Evolutionary conservation across 495 filamentous ascomycete genomes (phyloP).

Genomic region (Staphylotrichum longicolle): DNA sequence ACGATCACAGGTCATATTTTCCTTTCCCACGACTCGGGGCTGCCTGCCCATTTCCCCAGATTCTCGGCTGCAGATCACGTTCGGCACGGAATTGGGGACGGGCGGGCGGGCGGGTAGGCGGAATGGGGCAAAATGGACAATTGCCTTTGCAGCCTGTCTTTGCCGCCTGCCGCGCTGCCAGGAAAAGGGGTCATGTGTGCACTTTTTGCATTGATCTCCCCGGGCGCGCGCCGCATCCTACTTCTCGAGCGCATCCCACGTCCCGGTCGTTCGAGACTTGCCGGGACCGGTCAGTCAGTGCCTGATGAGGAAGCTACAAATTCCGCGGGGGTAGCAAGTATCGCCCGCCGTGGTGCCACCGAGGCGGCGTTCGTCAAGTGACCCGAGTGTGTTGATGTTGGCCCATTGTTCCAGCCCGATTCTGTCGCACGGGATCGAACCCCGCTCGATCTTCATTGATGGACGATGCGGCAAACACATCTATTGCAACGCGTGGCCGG

Average conservation of each 20-base stretch:
- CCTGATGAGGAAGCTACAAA: slow-evolving; percentile 11
- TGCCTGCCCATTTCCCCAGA: slow-evolving; percentile 9
- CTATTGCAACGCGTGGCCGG: not conserved
- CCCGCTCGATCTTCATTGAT: slow-evolving; percentile 1
- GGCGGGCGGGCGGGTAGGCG: not conserved
- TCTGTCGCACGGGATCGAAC: slow-evolving; percentile 1
- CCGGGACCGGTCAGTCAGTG: slow-evolving; percentile 1
- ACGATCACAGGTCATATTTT: slow-evolving; percentile 7
- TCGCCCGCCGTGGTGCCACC: slow-evolving; percentile 9
- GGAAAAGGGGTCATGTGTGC: slow-evolving; percentile 2
- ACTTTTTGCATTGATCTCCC: slow-evolving; percentile 1
- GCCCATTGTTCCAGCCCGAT: not conserved
- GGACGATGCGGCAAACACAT: not conserved
- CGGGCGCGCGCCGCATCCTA: slow-evolving; percentile 1
- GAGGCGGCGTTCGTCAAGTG: slow-evolving; percentile 15
- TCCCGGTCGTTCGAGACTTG: too few species aligned
- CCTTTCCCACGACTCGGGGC: not conserved
- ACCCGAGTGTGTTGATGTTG: slow-evolving; percentile 1
- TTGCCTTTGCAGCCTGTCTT: not conserved
- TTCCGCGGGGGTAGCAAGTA: not conserved
- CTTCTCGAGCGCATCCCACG: not conserved
- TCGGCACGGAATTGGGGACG: slow-evolving; percentile 7
- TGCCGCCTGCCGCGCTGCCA: not conserved
- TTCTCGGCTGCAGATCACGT: slow-evolving; percentile 16
- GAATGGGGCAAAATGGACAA: slow-evolving; percentile 6